Evolutionary conservation across 352 stramenopile genomes (phyloP).

Genomic region (Salisapilia sapeloensis): DNA sequence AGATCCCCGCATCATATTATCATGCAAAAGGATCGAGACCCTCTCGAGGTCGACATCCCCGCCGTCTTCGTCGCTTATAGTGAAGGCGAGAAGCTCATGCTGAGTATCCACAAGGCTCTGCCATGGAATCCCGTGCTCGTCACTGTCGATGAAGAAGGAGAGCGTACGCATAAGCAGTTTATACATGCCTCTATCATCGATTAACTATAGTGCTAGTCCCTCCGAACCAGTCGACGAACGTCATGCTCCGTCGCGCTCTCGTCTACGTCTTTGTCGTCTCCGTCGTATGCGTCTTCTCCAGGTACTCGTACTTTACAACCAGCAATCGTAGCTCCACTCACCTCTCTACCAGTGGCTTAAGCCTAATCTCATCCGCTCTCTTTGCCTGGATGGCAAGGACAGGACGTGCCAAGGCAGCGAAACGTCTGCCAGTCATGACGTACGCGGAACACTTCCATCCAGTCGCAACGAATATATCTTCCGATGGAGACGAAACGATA

Average conservation of each 20-base stretch:
- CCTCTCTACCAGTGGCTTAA: slow-evolving; percentile 31
- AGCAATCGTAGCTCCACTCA: too few relatives aligned
- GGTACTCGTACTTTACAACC: too few relatives aligned
- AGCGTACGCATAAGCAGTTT: slow-evolving; percentile 17
- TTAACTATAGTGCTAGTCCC: slow-evolving; percentile 13
- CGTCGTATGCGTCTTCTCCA: slow-evolving; percentile 63
- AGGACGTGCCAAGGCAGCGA: slow-evolving; percentile 26
- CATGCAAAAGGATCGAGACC: slow-evolving; percentile 73
- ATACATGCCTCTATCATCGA: slow-evolving; percentile 1
- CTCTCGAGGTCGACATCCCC: slow-evolving; percentile 36
- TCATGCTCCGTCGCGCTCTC: slow-evolving; percentile 43
- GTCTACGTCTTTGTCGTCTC: slow-evolving; percentile 67
- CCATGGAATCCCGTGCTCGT: slow-evolving; percentile 43
- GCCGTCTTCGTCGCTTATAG: slow-evolving; percentile 55
- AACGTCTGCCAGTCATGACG: slow-evolving; percentile 31
- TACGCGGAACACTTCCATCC: too few relatives aligned
- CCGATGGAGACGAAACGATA: too few relatives aligned
- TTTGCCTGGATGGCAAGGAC: slow-evolving; percentile 46
- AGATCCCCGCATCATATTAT: slow-evolving; percentile 67
- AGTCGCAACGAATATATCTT: too few relatives aligned
- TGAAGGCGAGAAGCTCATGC: slow-evolving; percentile 37
- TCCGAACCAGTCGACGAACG: slow-evolving; percentile 29
- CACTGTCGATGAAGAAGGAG: slow-evolving; percentile 32
- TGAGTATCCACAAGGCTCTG: slow-evolving; percentile 10
- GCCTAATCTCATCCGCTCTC: slow-evolving; percentile 40